Conservation (phyloP, 2,329 filamentous ascomycete species). For the Cladorrhinum sp. region DNA sequence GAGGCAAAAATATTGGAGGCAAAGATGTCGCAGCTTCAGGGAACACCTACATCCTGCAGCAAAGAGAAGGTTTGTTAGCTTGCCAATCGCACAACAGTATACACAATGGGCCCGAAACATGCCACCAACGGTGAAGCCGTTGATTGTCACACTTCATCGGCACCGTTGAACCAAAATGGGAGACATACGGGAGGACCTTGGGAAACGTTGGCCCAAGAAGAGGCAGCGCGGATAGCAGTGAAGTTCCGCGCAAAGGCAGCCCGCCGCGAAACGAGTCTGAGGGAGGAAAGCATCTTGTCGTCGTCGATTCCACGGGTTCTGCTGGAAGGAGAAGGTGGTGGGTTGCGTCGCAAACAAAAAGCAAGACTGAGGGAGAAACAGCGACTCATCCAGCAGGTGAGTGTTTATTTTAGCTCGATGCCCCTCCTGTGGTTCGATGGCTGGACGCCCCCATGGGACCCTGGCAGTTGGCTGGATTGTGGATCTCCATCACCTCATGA, state of each 20-base stretch:
- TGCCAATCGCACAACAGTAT: constrained; percentile 4
- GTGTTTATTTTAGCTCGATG: constrained; percentile 11
- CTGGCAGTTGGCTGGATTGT: neutral
- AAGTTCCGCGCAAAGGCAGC: constrained; percentile 42
- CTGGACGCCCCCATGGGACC: neutral
- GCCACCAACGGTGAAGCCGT: neutral
- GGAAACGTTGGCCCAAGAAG: constrained; percentile 85
- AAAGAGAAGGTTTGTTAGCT: constrained; percentile 11
- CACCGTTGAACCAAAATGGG: neutral
- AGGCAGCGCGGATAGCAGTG: constrained; percentile 56
- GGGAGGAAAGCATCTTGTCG: constrained; percentile 53
- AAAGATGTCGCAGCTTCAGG: neutral
- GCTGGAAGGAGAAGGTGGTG: neutral
- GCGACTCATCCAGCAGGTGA: neutral
- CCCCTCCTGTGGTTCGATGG: constrained; percentile 1
- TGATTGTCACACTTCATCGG: neutral
- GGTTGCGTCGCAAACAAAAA: neutral
- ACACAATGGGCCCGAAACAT: neutral
- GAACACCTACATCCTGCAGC: constrained; percentile 25
- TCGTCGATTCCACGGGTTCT: neutral
- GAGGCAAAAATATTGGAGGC: neutral
- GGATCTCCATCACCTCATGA: neutral
- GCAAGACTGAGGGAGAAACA: constrained; percentile 5
- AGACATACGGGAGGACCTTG: constrained; percentile 87
- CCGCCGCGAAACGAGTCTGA: constrained; percentile 53